These are phyloP conservation scores for Paspalum vaginatum DNA, from an alignment of 176 grass and related monocot species.

Conservation along the genomic window DNA sequence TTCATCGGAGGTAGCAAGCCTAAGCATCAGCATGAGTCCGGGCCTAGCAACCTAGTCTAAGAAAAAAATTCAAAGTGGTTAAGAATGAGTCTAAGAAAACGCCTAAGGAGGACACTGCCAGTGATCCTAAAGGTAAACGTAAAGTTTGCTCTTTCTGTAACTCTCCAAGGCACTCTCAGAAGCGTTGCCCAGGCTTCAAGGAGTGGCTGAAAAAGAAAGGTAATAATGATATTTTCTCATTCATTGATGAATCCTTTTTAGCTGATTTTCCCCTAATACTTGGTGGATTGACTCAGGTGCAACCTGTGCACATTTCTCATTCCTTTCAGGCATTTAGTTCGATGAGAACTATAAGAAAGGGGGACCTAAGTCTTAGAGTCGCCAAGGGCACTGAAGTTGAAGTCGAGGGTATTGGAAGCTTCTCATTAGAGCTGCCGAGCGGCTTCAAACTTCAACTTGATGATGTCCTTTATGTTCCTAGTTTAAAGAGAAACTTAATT, in stretches of 20 bases:
- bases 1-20: no score
- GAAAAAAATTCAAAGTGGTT: not conserved
- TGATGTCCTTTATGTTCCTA: not conserved
- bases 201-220: not conserved
- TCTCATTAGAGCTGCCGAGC: not conserved
- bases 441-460: not conserved
- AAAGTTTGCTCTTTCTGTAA: not conserved
- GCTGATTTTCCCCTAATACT: not conserved
- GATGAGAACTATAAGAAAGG: not conserved
- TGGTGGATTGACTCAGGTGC: not conserved
- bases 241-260: not conserved
- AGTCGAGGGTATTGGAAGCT: not conserved
- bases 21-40: not conserved
- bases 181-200: not conserved
- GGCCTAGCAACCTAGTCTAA: not conserved
- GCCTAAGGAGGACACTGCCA: no score
- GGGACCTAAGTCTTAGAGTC: not conserved
- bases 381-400: not conserved
- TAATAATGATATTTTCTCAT: not conserved
- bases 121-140: not conserved
- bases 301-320: not conserved
- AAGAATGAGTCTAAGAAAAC: no score
- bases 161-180: not conserved
- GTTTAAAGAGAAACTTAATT: no score
- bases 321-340: not conserved